These are phyloP conservation scores for Onygena corvina DNA, from an alignment of 2,329 filamentous ascomycete species.

Conservation along the genomic window DNA sequence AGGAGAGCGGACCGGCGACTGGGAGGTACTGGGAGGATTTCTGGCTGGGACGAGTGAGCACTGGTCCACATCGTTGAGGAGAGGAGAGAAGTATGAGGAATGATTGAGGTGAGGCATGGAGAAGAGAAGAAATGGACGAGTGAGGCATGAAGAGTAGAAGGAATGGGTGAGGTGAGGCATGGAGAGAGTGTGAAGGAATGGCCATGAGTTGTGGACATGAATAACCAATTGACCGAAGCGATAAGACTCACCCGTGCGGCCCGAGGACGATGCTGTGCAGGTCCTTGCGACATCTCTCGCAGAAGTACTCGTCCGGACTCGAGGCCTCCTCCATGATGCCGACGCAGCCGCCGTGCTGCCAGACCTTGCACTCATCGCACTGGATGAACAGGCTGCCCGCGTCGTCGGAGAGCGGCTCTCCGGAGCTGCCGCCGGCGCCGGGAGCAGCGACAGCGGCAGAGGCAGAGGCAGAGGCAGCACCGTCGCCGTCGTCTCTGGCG, in stretches of 20 bases:
- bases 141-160: background rate
- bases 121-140: too few species aligned
- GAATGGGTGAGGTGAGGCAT: background rate
- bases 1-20: constrained; percentile 40
- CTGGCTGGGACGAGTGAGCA: constrained; percentile 39
- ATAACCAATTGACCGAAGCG: too few species aligned
- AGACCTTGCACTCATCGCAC: constrained; percentile 95
- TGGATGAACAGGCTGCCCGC: constrained; percentile 93
- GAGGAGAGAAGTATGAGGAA: background rate
- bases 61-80: constrained; percentile 13
- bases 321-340: constrained; percentile 90
- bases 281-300: constrained; percentile 85
- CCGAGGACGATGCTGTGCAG: constrained; percentile 73
- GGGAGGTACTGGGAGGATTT: constrained; percentile 54
- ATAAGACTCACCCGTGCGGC: constrained; percentile 67
- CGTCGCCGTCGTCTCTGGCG: constrained; percentile 44
- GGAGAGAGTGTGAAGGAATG: background rate
- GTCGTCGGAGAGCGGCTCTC: constrained; percentile 60
- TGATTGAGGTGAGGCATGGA: background rate
- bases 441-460: constrained; percentile 21
- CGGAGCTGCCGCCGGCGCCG: constrained; percentile 40
- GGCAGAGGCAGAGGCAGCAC: constrained; percentile 46
- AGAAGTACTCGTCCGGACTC: constrained; percentile 95
- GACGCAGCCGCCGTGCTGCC: constrained; percentile 96
- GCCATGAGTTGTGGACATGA: too few species aligned